phyloP scores from a whole-genome alignment of 208 protist species.

The Crithidia bombi region DNA sequence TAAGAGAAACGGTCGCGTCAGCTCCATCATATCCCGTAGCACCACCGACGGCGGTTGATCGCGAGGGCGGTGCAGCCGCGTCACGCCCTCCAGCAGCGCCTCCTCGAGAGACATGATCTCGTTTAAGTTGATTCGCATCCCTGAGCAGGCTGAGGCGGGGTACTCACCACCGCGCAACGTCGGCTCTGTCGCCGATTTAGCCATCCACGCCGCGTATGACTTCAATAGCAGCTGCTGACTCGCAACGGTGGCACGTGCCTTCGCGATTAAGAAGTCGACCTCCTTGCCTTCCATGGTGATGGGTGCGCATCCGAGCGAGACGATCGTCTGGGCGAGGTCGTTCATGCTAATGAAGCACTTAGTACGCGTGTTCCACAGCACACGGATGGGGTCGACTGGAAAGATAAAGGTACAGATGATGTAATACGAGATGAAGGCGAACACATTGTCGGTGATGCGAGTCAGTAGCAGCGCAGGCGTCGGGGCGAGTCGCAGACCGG shows the following conservation, averaged over 20 bases:
- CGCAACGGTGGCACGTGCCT: constrained; percentile 8
- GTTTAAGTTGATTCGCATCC: constrained; percentile 45
- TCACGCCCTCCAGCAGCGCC: constrained; percentile 45
- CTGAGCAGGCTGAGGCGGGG: constrained; percentile 38
- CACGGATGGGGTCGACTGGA: constrained; percentile 57
- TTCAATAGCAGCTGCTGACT: constrained; percentile 35
- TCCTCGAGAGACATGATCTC: constrained; percentile 58
- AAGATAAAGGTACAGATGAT: constrained; percentile 74
- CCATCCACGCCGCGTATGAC: constrained; percentile 34
- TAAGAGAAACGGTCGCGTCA: constrained; percentile 53
- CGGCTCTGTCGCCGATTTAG: constrained; percentile 51
- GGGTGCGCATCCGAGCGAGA: constrained; percentile 36
- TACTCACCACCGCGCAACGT: constrained; percentile 54
- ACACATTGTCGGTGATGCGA: constrained; percentile 55
- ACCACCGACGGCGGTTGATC: constrained; percentile 32
- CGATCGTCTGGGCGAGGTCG: constrained; percentile 43
- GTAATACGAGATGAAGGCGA: constrained; percentile 77
- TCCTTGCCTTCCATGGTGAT: constrained; percentile 43
- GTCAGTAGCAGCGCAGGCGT: constrained; percentile 40
- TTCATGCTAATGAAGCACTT: constrained; percentile 38
- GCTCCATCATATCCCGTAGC: constrained; percentile 47
- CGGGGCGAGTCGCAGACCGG: constrained; percentile 34
- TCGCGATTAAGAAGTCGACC: constrained; percentile 28
- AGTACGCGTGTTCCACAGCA: constrained; percentile 48
- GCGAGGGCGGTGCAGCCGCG: constrained; percentile 49